Evolutionary conservation across 257 asterid species (phyloP).

Genomic region (Gardenia jasminoides): DNA sequence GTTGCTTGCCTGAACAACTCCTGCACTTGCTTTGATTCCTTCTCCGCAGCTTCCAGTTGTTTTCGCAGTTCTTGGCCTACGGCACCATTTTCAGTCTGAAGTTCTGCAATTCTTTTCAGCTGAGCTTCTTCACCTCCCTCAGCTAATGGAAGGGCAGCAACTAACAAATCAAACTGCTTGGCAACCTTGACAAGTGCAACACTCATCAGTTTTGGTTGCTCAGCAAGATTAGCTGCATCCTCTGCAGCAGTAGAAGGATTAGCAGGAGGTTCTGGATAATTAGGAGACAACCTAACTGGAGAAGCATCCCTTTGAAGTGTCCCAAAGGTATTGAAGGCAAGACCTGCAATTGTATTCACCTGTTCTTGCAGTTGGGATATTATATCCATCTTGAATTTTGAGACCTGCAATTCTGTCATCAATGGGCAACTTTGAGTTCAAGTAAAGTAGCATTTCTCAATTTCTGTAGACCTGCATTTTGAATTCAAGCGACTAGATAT

Average conservation of each 20-base stretch:
- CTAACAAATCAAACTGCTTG: conserved; percentile 92
- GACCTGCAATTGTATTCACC: conserved; percentile 60
- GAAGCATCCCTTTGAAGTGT: conserved; percentile 90
- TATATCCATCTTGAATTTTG: conserved; percentile 49
- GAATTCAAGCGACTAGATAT: neutral
- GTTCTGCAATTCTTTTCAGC: conserved; percentile 67
- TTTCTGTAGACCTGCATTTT: no score
- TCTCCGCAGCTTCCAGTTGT: conserved; percentile 79
- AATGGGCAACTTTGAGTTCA: neutral
- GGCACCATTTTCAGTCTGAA: conserved; percentile 89
- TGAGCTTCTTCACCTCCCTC: conserved; percentile 97
- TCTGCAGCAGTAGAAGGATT: conserved; percentile 38
- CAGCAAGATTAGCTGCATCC: conserved; percentile 57
- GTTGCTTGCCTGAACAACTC: conserved; percentile 79
- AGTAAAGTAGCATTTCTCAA: neutral
- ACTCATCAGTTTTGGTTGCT: conserved; percentile 76
- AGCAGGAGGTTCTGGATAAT: conserved; percentile 82
- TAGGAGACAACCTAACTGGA: conserved; percentile 82
- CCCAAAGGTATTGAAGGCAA: conserved; percentile 86
- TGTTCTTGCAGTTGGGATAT: conserved; percentile 89
- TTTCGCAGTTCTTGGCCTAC: conserved; percentile 88
- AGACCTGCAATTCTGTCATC: neutral
- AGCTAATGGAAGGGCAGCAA: conserved; percentile 83
- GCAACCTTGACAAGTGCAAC: conserved; percentile 90
- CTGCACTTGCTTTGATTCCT: conserved; percentile 60